Evolutionary conservation across 73 alveolate species (phyloP), one percentile per base, ranked within the genome.

Genomic region (Paramecium sexaurelia): DNA sequence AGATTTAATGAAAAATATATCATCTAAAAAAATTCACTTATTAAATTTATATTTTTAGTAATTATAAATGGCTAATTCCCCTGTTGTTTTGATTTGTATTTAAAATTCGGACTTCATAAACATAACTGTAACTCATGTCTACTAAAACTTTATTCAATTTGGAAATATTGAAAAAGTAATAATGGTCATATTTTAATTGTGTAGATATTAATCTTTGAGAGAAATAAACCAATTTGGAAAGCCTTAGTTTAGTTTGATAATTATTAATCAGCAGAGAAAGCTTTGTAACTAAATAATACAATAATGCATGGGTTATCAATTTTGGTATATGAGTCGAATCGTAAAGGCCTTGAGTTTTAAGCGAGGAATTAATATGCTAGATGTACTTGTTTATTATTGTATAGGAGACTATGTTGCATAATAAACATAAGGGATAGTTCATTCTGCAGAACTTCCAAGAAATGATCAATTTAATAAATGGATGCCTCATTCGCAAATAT

Each of bases 191-290:
- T 20, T 4, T 51, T 17, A 17, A 17, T n/a, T n/a, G n/a, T n/a
- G 1, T 41, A 78, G 90, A 78, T 78, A 8, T 61, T 78, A 24
- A 78, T 78, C 32, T 78, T 78, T 11, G 90, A 78, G 27, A 7
- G 90, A 78, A 78, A 78, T n/a, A 78, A 78, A 24, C 90, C 90
- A 78, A 39, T 78, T 20, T 78, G 90, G 90, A 78, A 78, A 22
- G 90, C 90, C n/a, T 33, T 78, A 9, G 90, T 45, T 7, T 78
- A 78, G 43, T 78, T 78, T 27, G 71, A 37, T 5, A 37, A 4
- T 45, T 10, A 41, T 13, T 19, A 22, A 7, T 78, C 68, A 7
- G 90, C 90, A 9, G 43, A 78, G 13, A 33, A 78, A 8, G 90
- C 90, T 13, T 43, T 78, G 41, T 22, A 56, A 37, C 32, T 41